A percentile compares a stretch with the other conserved stretches of the same genome.
Conservation (phyloP, 805 yeast species). For the Candida morakotiae region DNA sequence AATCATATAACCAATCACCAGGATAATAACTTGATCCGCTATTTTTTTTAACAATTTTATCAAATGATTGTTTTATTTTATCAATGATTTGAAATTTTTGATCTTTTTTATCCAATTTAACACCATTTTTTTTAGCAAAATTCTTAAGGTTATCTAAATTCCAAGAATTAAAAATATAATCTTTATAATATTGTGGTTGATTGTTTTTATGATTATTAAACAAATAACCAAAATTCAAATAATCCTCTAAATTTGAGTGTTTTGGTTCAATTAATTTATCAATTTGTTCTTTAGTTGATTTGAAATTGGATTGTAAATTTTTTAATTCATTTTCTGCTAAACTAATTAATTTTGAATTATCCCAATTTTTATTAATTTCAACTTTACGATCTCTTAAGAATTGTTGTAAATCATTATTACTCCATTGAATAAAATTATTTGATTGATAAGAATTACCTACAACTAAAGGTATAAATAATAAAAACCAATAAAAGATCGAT, state of each 20-base stretch:
- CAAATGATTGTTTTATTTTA: conserved; percentile 38
- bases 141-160: conserved; percentile 25
- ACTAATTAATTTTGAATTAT: conserved; percentile 18
- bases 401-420: conserved; percentile 20
- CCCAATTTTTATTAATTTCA: conserved; percentile 16
- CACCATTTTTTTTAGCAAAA: conserved; percentile 25
- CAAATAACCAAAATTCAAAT: conserved; percentile 6
- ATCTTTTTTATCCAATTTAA: conserved; percentile 22
- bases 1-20: conserved; percentile 48
- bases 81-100: conserved; percentile 39
- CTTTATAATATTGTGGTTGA: conserved; percentile 13
- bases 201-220: conserved; percentile 2
- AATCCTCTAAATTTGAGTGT: conserved; percentile 6
- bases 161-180: conserved; percentile 53
- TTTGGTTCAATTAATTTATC: conserved; percentile 4
- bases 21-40: conserved; percentile 43
- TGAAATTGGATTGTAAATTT: conserved; percentile 10
- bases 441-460: background rate
- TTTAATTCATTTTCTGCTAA: conserved; percentile 24
- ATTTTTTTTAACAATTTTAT: conserved; percentile 29
- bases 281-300: conserved; percentile 1
- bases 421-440: conserved; percentile 11
- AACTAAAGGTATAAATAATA: background rate
- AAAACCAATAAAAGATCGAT: conserved; percentile 1
- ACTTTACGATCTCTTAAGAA: conserved; percentile 25